Evolutionary conservation across 2,329 filamentous ascomycete genomes (phyloP).

Genomic region (Byssochlamys sp.): DNA sequence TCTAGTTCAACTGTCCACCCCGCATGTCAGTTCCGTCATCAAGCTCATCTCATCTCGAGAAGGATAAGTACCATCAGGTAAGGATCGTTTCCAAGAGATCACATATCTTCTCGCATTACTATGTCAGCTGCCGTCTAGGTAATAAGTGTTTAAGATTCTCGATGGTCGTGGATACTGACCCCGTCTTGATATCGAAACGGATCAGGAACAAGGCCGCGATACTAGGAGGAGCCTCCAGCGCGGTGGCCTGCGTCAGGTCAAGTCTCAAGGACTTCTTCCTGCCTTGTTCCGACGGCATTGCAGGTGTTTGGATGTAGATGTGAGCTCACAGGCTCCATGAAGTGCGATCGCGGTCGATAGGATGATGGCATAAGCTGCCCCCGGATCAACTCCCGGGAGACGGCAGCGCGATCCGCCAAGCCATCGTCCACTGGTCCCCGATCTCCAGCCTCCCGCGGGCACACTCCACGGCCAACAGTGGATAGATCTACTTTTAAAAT

Average conservation of each 20-base stretch:
- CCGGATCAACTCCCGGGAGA: background rate
- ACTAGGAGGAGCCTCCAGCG: slow-evolving; percentile 31
- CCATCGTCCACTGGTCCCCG: background rate
- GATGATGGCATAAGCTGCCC: slow-evolving; percentile 3
- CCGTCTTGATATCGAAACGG: slow-evolving; percentile 83
- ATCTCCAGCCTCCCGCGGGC: background rate
- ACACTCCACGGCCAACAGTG: background rate
- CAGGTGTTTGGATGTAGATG: slow-evolving; percentile 2
- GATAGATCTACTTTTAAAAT: background rate
- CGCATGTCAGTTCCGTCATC: slow-evolving; percentile 10
- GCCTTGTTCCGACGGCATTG: slow-evolving; percentile 22
- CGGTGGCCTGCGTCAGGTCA: slow-evolving; percentile 22
- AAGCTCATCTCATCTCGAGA: slow-evolving; percentile 1
- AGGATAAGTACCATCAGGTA: slow-evolving; percentile 49
- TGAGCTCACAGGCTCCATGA: slow-evolving; percentile 15
- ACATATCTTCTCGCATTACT: slow-evolving; percentile 49
- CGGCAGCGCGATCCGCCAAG: background rate
- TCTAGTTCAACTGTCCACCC: slow-evolving; percentile 51
- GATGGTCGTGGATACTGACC: slow-evolving; percentile 44
- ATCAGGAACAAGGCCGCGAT: slow-evolving; percentile 79
- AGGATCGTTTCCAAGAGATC: slow-evolving; percentile 73
- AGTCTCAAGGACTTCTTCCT: slow-evolving; percentile 23
- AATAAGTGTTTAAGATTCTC: background rate
- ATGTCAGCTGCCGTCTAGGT: background rate
- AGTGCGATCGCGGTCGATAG: slow-evolving; percentile 2